Conservation (phyloP, 306 rosid species). For the Citrullus colocynthis region DNA sequence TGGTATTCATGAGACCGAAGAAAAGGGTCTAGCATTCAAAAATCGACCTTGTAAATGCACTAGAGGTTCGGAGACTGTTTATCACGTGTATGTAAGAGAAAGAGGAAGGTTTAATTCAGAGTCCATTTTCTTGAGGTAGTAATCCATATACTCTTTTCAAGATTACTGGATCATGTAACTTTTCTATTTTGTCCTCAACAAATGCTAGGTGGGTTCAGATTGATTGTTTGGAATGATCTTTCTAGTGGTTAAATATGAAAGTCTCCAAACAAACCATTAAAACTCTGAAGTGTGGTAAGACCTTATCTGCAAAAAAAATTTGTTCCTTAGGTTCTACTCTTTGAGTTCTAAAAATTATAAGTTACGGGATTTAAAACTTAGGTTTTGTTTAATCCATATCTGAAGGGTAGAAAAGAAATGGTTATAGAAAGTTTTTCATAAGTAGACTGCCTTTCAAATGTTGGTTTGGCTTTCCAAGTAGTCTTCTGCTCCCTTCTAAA, state of each 20-base stretch:
- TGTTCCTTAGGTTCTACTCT: background rate
- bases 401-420: too few relatives aligned
- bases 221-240: too few relatives aligned
- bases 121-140: slow-evolving; percentile 93
- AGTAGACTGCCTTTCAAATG: background rate
- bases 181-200: background rate
- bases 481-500: background rate
- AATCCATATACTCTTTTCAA: slow-evolving; percentile 9
- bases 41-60: slow-evolving; percentile 87
- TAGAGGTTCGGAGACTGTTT: slow-evolving; percentile 51
- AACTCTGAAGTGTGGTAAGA: background rate
- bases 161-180: background rate
- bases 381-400: too few relatives aligned
- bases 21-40: slow-evolving; percentile 42
- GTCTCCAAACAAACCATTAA: background rate
- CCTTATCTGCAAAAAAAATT: background rate
- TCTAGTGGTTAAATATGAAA: too few relatives aligned
- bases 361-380: too few relatives aligned
- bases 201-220: too few relatives aligned
- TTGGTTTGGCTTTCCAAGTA: background rate
- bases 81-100: slow-evolving; percentile 77
- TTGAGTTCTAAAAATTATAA: too few relatives aligned
- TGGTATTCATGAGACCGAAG: slow-evolving; percentile 54
- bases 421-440: background rate
- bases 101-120: slow-evolving; percentile 82